A percentile compares a stretch with the other conserved stretches of the same genome.
phyloP scores from a whole-genome alignment of 441 rosid genomes.

The Erodium moschatum region DNA sequence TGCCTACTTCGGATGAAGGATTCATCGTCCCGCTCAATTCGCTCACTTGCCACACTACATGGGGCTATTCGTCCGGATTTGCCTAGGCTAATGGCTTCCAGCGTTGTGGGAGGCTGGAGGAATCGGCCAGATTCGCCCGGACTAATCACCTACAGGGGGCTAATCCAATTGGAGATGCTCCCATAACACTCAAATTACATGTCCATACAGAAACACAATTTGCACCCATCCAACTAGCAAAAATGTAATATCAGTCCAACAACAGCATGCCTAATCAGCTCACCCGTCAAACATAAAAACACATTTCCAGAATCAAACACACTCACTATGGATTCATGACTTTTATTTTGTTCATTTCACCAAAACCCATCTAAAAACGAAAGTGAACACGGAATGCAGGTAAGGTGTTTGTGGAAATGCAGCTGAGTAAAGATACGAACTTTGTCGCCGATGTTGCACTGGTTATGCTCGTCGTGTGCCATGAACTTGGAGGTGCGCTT shows the following conservation, averaged over 20 bases:
- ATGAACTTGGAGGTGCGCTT: constrained; percentile 93
- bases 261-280: background rate
- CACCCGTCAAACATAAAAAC: background rate
- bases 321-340: background rate
- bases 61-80: too few species aligned
- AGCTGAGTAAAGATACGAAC: constrained; percentile 20
- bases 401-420: background rate
- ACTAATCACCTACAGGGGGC: too few species aligned
- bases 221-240: background rate
- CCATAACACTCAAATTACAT: background rate
- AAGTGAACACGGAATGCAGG: background rate
- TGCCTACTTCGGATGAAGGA: too few species aligned
- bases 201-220: background rate
- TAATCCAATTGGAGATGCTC: too few species aligned
- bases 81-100: too few species aligned
- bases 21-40: too few species aligned
- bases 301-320: too few species aligned
- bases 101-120: too few species aligned
- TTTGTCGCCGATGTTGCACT: constrained; percentile 78
- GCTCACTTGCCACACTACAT: too few species aligned
- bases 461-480: constrained; percentile 77
- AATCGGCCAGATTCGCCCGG: too few species aligned
- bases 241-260: background rate
- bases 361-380: background rate
- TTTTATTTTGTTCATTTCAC: background rate